Base-by-base conservation (phyloP, 164 flowering plant genomes). In the Hamamelis virginiana region DNA sequence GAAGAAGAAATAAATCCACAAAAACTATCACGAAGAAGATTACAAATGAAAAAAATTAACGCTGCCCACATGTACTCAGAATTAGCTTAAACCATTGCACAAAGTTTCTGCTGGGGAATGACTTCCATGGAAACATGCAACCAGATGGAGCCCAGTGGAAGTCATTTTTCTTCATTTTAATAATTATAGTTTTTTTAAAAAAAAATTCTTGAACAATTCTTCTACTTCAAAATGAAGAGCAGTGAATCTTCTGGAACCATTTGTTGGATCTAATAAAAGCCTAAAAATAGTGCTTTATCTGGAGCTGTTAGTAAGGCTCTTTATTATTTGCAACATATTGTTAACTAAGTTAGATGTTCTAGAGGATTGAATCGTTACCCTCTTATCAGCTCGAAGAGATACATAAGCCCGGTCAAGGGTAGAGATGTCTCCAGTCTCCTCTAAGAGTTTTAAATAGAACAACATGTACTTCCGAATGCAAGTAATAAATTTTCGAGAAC, bases 401-500 rank as follows among this genome's bases (percentile, higher is more conserved):
- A 74, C 59, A 78, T 84, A 91, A 62, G 98, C 97, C 62, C 97
- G 89, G 19, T 95, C 99, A 78, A 95, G 96, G 3, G 92, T 92
- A 65, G 74, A 72, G 62, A 83, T 69, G 63, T 95, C 97, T 72
- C 87, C 84, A 59, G 94, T 80, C 83, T 91, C 94, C 71, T 89
- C 96, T 82, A 92, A 69, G 57, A 92, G 84, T 76, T 83, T 86
- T 84, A 92, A 75, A 76, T 95, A 95, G 75, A 92, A 86, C 67
- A 92, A 64, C 26, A 82, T 71, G 72, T 95, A 95, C 84, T 95
- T 92, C 65, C 99, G 75, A 33, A 95, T 89, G 81, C 98, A 95
- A 57, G 99, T 95, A 75, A 95, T 92, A 72, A 91, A 95, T 74
- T 95, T 95, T 25, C 97, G 81, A 50, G 99, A 95, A 70, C 96